phyloP scores from a whole-genome alignment of 2,329 filamentous ascomycete species.

The Sarocladium strictum region DNA sequence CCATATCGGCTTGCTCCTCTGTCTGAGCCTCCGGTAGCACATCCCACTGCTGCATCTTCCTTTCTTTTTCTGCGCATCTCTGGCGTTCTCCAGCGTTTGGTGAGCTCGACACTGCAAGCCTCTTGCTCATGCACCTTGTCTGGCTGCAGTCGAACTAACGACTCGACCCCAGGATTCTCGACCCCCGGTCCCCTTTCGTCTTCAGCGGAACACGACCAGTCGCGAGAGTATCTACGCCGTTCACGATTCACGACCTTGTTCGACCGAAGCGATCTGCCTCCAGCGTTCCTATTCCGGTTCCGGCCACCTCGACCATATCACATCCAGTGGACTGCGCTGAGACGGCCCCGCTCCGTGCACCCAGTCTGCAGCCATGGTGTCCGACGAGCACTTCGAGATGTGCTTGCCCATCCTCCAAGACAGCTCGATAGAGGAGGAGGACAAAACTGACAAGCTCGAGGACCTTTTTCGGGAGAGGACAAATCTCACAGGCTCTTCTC shows the following conservation, averaged over 20 bases:
- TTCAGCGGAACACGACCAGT: not conserved
- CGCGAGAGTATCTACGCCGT: not conserved
- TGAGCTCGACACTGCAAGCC: not conserved
- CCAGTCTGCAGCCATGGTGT: conserved; percentile 61
- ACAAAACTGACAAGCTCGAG: conserved; percentile 88
- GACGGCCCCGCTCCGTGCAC: not conserved
- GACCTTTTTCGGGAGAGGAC: conserved; percentile 78
- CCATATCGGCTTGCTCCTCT: not conserved
- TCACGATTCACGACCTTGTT: conserved; percentile 6
- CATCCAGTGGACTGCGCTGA: not conserved
- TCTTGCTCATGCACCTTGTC: not conserved
- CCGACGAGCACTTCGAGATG: conserved; percentile 87
- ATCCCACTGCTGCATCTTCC: not conserved
- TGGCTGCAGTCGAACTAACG: conserved; percentile 1
- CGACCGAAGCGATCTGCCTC: not conserved
- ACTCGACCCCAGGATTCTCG: conserved; percentile 6
- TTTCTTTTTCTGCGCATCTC: not conserved
- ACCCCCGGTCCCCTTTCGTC: conserved; percentile 5
- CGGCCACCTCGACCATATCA: not conserved
- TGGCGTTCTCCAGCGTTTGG: not conserved
- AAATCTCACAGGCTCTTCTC: conserved; percentile 63
- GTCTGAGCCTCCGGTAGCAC: not conserved
- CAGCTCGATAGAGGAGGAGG: conserved; percentile 78
- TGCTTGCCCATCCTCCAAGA: conserved; percentile 87
- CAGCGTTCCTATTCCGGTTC: not conserved